Percentiles rank a stretch among this genome's conserved stretches.
Evolutionary conservation across 208 protist species (phyloP).

Genomic region (Trypanosoma scelopori): DNA sequence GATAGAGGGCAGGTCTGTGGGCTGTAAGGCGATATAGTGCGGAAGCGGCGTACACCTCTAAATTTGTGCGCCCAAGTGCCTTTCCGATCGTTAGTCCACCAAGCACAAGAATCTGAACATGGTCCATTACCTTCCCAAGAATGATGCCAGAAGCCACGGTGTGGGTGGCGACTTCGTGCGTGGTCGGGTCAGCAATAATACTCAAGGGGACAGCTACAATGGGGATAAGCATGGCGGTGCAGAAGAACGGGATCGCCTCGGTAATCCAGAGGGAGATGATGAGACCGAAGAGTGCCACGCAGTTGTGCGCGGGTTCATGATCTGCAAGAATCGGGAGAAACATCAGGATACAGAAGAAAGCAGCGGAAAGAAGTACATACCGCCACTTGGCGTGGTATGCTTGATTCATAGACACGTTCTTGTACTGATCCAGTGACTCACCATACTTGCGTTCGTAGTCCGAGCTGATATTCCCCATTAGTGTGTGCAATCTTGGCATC

Average conservation of each 20-base stretch:
- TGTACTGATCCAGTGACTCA: slow-evolving; percentile 80
- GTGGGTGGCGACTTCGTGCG: slow-evolving; percentile 41
- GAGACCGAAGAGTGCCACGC: slow-evolving; percentile 82
- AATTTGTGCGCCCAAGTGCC: slow-evolving; percentile 78
- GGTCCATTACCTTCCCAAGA: slow-evolving; percentile 84
- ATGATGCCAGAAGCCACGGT: slow-evolving; percentile 80
- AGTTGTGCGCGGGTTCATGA: slow-evolving; percentile 84
- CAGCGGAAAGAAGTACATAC: slow-evolving; percentile 71
- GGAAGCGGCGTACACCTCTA: slow-evolving; percentile 85
- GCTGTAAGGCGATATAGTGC: slow-evolving; percentile 74
- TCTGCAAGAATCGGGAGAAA: slow-evolving; percentile 62
- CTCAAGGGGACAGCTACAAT: slow-evolving; percentile 81
- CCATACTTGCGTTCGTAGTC: slow-evolving; percentile 89
- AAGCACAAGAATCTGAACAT: slow-evolving; percentile 92
- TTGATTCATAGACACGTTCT: slow-evolving; percentile 65
- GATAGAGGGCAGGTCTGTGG: slow-evolving; percentile 76
- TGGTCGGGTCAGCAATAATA: slow-evolving; percentile 72
- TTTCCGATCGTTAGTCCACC: slow-evolving; percentile 91
- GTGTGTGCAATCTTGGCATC: slow-evolving; percentile 65
- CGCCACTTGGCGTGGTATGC: slow-evolving; percentile 77
- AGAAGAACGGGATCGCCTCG: slow-evolving; percentile 92
- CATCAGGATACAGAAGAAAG: slow-evolving; percentile 65
- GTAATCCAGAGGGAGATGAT: slow-evolving; percentile 91
- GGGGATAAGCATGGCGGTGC: slow-evolving; percentile 91
- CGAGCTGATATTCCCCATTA: slow-evolving; percentile 61